Conservation (phyloP, 768 basidiomycete species). For the Harrya chromipes region DNA sequence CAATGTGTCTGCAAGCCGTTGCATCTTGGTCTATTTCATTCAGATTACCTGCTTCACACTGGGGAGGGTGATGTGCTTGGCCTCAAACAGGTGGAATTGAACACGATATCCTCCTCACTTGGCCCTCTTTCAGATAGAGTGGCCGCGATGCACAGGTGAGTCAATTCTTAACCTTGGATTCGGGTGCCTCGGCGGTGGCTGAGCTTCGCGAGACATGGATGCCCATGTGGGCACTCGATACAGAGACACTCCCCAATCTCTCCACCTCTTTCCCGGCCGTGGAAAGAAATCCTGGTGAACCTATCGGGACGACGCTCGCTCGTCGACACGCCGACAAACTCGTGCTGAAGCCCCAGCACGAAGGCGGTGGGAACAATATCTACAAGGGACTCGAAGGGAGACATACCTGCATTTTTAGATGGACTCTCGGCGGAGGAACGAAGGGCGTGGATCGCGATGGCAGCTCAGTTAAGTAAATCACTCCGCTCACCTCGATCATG, state of each 20-base stretch:
- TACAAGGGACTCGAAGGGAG: conserved; percentile 81
- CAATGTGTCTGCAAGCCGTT: conserved; percentile 48
- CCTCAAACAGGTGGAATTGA: conserved; percentile 97
- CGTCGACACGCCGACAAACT: conserved; percentile 44
- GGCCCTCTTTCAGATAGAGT: conserved; percentile 70
- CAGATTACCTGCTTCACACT: conserved; percentile 87
- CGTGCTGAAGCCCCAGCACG: conserved; percentile 96
- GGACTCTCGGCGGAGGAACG: conserved; percentile 56
- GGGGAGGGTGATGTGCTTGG: conserved; percentile 33
- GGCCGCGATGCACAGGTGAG: conserved; percentile 74
- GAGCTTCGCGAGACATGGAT: conserved; percentile 77
- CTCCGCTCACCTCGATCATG: no score
- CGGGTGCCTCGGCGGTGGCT: conserved; percentile 33
- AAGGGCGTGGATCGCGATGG: conserved; percentile 95
- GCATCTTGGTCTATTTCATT: conserved; percentile 89
- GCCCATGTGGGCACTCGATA: conserved; percentile 79
- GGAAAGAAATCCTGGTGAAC: conserved; percentile 5
- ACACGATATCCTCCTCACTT: conserved; percentile 93
- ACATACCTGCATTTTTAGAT: conserved; percentile 77
- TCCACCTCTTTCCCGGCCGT: neutral
- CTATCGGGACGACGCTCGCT: conserved; percentile 22
- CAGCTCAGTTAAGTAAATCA: no score
- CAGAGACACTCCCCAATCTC: conserved; percentile 1
- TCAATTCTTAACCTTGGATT: conserved; percentile 14
- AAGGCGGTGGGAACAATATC: conserved; percentile 96